Evolutionary conservation across 192 early-diverging fungal species (phyloP), one percentile per base, ranked within the genome.

Genomic region (Helicostylum pulchrum): DNA sequence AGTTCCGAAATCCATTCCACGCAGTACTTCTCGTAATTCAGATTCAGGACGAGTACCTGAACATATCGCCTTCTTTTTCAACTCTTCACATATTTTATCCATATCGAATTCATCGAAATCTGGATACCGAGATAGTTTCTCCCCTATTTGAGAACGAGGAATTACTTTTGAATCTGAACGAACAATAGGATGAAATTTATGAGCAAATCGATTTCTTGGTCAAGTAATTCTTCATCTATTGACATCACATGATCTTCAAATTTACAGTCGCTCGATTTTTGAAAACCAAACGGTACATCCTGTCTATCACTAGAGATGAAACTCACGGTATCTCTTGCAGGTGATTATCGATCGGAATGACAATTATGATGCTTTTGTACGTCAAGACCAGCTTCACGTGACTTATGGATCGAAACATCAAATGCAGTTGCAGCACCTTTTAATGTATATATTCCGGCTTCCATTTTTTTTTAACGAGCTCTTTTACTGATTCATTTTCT

Each of bases 31-130:
- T 4, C 63, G 15, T 9, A 72, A 32, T 45, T 72, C 71, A n/a
- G 78, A 71, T 52, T 78, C 75, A 20, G 74, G 64, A 62, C 81
- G 81, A 52, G 78, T 68, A 20, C 81, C 84, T 43, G 84, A 81
- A 61, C 81, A 85, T 64, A 73, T 81, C 17, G 84, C 81, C 68
- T 81, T 83, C 12, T 72, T 53, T 53, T 83, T 81, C 44, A 85
- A 53, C 44, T 81, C 78, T 45, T 45, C 48, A 30, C 84, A 85
- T 7, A 85, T 54, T 44, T 67, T 52, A 52, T 81, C 78, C 50
- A 80, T 78, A 31, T 83, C 77, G 1, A 78, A 72, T 50, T 81
- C 81, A 51, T 85, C 84, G 62, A 83, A 78, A 20, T 77, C 77
- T 44, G 84, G 84, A 50, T 85, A 81, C 61, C 81, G 74, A 45